Base-by-base conservation (phyloP, 345 rosid genomes). In the Salix udensis region DNA sequence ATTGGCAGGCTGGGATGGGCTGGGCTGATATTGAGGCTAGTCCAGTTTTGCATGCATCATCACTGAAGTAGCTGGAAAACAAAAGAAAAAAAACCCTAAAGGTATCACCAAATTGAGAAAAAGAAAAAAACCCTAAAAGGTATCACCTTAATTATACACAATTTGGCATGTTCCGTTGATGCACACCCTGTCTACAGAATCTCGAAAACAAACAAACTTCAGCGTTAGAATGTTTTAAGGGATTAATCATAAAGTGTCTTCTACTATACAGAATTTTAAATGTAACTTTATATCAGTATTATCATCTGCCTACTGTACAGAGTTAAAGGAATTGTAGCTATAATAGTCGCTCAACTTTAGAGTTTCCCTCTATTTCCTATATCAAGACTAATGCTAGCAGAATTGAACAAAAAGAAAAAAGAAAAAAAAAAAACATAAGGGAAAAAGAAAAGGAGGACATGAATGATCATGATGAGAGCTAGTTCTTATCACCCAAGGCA, bases 401-500 rank as follows among this genome's bases (percentile, higher is more conserved):
- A 61, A 73, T 13, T 14, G 18, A 46, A 10, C 44, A 40, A 40
- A 40, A 44, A 44, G 0, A 44, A 13, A 3, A 13, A 13, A 1
- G 0, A 2, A 30, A 30, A 30, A 30, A 2, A 2, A 30, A 12
- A 14, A 12, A 15, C 48, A 0, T 15, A 6, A 16, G 58, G 6
- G 13, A 19, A 24, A 46, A 64, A 40, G 12, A 24, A 40, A 39
- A 7, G 3, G 46, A 42, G 46, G 46, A 10, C 11, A 42, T 71
- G 77, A 61, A 21, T 68, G 24, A 72, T 34, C 53, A 71, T 30
- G 48, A 12, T 30, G 44, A 50, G 24, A 71, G 26, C 23, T 58
- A 60, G 53, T 19, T 46, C 46, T 55, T 55, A 6, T 46, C 65
- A 58, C 48, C 65, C 78, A 79, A 19, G 40, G 82, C 77, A 55